Evolutionary conservation across 1,139 yeast species (phyloP), one percentile per base, ranked within the genome.

Genomic region (Taphrina pruni): DNA sequence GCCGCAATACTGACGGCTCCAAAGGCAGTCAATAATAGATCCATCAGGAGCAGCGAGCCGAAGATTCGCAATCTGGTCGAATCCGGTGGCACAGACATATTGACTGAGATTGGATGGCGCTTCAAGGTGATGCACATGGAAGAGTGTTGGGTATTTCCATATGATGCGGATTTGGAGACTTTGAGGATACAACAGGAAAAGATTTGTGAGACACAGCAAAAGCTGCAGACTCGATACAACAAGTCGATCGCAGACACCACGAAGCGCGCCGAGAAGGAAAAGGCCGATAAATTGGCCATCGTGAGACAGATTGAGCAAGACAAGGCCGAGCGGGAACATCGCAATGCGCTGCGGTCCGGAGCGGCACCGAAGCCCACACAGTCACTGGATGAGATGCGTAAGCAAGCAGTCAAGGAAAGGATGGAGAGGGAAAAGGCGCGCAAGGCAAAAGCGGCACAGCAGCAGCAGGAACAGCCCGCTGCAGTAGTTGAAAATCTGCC

Each of bases 251-350:
- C 43, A 36, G 67, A 39, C 8, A 50, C 61, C 21, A 26, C 61
- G 12, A 17, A 36, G 38, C 61, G 52, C 12, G 61, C 43, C 11
- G 61, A 45, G 32, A 54, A 45, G 35, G 67, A 64, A 36, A 64
- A 64, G 56, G 55, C 60, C 20, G 61, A 56, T 17, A 64, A 64
- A 48, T 20, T 39, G 60, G 60, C 67, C 43, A 55, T 64, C 43
- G 39, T 64, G 54, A 46, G 67, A 12, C 67, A 64, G 39, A 64
- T 64, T 55, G 67, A 64, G 17, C 67, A 64, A 35, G 67, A 64
- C 38, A 35, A 26, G 36, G 56, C 61, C 6, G 67, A 64, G 52
- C 17, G 58, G 21, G 60, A 64, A n/a, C 48, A 45, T 46, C 55
- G 60, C 21, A 56, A 64, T 48, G 60, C 67, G 6, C 35, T 64